Base-by-base conservation (phyloP, 257 asterid species). In the Penstemon davidsonii region DNA sequence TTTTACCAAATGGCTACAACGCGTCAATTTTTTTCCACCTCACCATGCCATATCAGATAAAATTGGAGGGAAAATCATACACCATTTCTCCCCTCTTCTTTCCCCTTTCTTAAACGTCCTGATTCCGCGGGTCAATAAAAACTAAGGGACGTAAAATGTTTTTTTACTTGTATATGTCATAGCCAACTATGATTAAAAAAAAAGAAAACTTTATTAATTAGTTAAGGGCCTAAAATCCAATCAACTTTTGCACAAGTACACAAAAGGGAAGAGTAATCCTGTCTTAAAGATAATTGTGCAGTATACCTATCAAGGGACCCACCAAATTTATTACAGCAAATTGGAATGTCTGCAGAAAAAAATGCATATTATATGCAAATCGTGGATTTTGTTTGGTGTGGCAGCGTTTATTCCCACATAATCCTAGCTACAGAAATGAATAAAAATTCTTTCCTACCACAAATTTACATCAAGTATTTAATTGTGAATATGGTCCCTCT, bases 271-370 rank as follows among this genome's bases (percentile, higher is more conserved):
- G 33, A 60, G 6, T 41, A 39, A 60, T 60, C n/a, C 5, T 60
- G 51, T 40, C 65, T 15, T 42, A 51, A 37, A 49, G 44, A 50
- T 37, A 11, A n/a, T 5, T 64, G 7, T 54, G 41, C 52, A 42
- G 33, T 25, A 25, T 25, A 25, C 1, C 65, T 53, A 71, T 64
- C 52, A 56, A 49, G 51, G 71, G 71, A 37, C 46, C 69, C 69
- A 64, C 59, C 12, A 37, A 33, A 43, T 57, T 59, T 59, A 66
- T 36, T 36, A 47, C n/a, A 4, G 11, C 13, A 42, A 67, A 10
- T 43, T 66, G 39, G 50, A 38, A 53, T 33, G 54, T 39, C 11
- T 8, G 18, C 10, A 46, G 9, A 13, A 42, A 40, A 4, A 43
- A 43, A 5, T 1, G 8, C 4, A 60, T n/a, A 36, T 46, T 8